Evolutionary conservation across 2,329 filamentous ascomycete genomes (phyloP), one percentile per base, ranked within the genome.

Genomic region (Torrubiellomyces zombiae): DNA sequence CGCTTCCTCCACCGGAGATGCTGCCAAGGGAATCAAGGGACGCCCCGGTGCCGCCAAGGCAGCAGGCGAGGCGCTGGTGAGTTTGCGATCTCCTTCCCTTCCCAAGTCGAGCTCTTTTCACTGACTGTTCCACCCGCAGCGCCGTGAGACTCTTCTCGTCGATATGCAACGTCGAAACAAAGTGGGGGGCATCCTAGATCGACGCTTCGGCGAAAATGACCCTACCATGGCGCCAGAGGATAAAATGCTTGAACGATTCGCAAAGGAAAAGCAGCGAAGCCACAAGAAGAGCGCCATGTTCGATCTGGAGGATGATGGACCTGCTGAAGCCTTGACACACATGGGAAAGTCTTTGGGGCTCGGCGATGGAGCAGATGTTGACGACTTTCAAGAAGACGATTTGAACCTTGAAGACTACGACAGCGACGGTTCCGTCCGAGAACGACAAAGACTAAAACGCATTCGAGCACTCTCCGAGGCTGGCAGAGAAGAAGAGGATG

Each of bases 171-270:
- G 72, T 32, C 70, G 81, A 19, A 85, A 91, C 48, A 94, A 93
- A 51, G 75, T 86, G 12, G 89, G 89, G 35, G 86, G 85, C 4
- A 81, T 98, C 33, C 54, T 93, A 26, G 89, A 98, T 61, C 71
- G 82, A 42, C 75, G 89, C 40, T 93, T 98, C 42, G 89, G 91
- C 50, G 91, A 98, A 58, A 79, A 91, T 43, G 85, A 98, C 47
- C 80, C 83, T 8, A 78, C 73, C 9, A 86, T 98, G 81, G 81
- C 81, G 3, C 75, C 83, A 3, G 89, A 98, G 44, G 81, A 95
- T 43, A 79, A 78, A 47, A 89, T 89, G 56, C 67, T 89, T 36
- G 80, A 93, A 50, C 68, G 89, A 43, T 98, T 92, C 45, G 80
- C 86, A 21, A 61, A 73, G 40, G 89, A 94, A 54, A 89, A 89